Percentiles rank a stretch among this genome's conserved stretches.
Conservation (phyloP, 2,329 filamentous ascomycete species). For the Aureobasidium pullulans region DNA sequence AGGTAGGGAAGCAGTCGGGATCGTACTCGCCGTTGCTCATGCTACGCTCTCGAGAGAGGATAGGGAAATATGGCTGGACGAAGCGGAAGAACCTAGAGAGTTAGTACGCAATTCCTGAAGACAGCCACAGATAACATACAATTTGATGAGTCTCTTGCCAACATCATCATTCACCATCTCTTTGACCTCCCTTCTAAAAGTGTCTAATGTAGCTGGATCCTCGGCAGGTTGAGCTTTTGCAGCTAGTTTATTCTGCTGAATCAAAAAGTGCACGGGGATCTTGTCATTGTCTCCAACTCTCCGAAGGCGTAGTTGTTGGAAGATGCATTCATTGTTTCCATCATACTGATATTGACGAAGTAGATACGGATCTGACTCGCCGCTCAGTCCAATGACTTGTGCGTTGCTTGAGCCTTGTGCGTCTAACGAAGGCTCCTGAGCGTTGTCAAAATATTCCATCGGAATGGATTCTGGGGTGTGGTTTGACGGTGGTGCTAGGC, state of each 20-base stretch:
- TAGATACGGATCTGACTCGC: constrained; percentile 27
- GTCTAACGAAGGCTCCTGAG: constrained; percentile 26
- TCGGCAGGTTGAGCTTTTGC: constrained; percentile 30
- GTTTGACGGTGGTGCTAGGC: neutral
- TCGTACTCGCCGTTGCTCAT: constrained; percentile 24
- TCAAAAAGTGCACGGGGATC: constrained; percentile 28
- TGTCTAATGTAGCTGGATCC: constrained; percentile 19
- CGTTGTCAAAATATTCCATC: constrained; percentile 17
- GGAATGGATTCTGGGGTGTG: constrained; percentile 4
- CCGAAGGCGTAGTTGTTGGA: constrained; percentile 26
- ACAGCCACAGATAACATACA: constrained; percentile 19
- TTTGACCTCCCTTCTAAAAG: constrained; percentile 25
- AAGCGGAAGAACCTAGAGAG: constrained; percentile 30
- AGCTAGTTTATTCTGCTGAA: constrained; percentile 28
- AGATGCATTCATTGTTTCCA: constrained; percentile 27
- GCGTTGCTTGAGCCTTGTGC: constrained; percentile 25
- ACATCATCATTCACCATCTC: constrained; percentile 25
- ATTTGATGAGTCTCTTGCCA: constrained; percentile 32
- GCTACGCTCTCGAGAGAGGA: constrained; percentile 32
- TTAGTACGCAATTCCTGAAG: neutral
- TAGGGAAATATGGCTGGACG: constrained; percentile 39
- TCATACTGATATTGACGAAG: constrained; percentile 28
- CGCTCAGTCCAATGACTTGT: constrained; percentile 27
- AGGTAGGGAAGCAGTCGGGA: constrained; percentile 30
- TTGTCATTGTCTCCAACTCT: constrained; percentile 19